Conservation (phyloP, 306 rosid species). For the Pterocarpus macrocarpus region DNA sequence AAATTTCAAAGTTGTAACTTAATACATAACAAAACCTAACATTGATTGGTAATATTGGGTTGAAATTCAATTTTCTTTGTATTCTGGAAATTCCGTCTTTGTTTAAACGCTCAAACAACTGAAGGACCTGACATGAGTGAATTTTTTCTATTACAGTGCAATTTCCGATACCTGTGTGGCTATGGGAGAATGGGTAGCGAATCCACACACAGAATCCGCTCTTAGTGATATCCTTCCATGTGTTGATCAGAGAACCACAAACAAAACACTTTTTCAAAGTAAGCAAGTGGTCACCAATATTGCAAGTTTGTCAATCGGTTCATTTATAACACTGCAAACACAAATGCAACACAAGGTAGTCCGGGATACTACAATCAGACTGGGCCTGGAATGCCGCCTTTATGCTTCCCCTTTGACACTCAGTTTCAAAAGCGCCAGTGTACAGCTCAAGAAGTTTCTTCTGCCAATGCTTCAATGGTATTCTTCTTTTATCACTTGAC, state of each 20-base stretch:
- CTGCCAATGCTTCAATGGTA: conserved; percentile 91
- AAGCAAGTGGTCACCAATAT: conserved; percentile 74
- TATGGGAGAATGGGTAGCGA: conserved; percentile 96
- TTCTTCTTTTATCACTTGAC: conserved; percentile 20
- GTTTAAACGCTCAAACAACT: conserved; percentile 21
- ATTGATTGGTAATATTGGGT: conserved; percentile 29
- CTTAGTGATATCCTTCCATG: conserved; percentile 94
- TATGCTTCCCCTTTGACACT: conserved; percentile 86
- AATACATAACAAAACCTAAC: conserved; percentile 12
- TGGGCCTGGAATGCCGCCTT: conserved; percentile 80
- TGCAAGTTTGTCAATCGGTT: conserved; percentile 72
- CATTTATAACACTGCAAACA: conserved; percentile 72
- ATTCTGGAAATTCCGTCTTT: conserved; percentile 20
- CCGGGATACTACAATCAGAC: conserved; percentile 79
- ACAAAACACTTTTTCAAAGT: conserved; percentile 86
- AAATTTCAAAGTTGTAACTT: background rate
- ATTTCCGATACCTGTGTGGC: conserved; percentile 96
- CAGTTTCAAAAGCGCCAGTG: conserved; percentile 73
- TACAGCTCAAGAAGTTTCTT: conserved; percentile 75
- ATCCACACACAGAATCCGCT: conserved; percentile 90
- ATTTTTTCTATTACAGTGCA: conserved; percentile 60
- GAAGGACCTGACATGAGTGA: conserved; percentile 30
- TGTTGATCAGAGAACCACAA: conserved; percentile 90
- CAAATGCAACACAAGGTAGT: conserved; percentile 52
- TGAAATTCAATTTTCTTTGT: conserved; percentile 32